phyloP scores from a whole-genome alignment of 2,329 filamentous ascomycete species.

The Sporothrix mexicana region DNA sequence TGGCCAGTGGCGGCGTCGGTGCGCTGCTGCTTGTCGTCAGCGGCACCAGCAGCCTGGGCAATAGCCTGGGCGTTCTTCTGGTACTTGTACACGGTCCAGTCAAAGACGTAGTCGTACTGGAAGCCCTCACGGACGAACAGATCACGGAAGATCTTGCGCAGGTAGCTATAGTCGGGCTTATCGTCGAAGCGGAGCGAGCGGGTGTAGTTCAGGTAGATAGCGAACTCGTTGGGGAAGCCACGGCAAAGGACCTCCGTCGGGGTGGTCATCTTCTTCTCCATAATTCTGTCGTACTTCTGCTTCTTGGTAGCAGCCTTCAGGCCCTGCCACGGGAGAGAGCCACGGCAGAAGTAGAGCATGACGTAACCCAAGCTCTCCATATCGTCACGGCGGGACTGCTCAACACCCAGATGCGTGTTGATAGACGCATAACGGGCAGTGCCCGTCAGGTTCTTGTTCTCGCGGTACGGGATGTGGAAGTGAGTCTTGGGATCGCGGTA shows the following conservation, averaged over 20 bases:
- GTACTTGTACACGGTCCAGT: constrained; percentile 99
- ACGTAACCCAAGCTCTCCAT: constrained; percentile 99
- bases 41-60: constrained; percentile 77
- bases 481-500: constrained; percentile 99
- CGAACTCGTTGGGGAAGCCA: constrained; percentile 98
- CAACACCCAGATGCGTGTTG: constrained; percentile 97
- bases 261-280: constrained; percentile 99
- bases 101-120: constrained; percentile 99
- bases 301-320: constrained; percentile 79
- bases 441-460: constrained; percentile 99
- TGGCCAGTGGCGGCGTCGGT: constrained; percentile 69
- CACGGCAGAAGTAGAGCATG: constrained; percentile 99
- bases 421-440: constrained; percentile 98
- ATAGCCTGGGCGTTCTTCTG: constrained; percentile 98
- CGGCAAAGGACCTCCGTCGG: constrained; percentile 98
- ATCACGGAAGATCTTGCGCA: constrained; percentile 99
- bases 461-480: constrained; percentile 99
- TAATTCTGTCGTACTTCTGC: constrained; percentile 99
- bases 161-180: constrained; percentile 99
- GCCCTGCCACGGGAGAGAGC: constrained; percentile 95
- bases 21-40: constrained; percentile 77
- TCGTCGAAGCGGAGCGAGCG: constrained; percentile 98
- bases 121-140: constrained; percentile 98
- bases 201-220: constrained; percentile 99
- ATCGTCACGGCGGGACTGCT: constrained; percentile 98